phyloP scores from a whole-genome alignment of 2,329 filamentous ascomycete species.

The Penicillium sp. region DNA sequence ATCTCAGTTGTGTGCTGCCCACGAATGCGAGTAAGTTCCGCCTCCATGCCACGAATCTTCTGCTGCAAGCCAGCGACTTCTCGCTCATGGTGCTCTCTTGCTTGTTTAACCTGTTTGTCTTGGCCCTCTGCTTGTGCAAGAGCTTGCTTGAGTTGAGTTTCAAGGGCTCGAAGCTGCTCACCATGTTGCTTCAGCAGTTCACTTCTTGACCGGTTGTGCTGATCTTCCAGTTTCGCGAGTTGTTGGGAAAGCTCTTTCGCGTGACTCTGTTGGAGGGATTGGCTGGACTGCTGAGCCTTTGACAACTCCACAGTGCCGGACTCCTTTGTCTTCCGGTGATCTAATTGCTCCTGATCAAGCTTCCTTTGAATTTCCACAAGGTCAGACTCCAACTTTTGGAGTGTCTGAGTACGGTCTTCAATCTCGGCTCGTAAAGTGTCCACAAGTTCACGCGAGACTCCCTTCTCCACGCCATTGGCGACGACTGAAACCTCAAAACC shows the following conservation, averaged over 20 bases:
- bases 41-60: slow-evolving; percentile 62
- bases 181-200: slow-evolving; percentile 46
- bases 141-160: slow-evolving; percentile 50
- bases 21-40: slow-evolving; percentile 50
- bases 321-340: slow-evolving; percentile 68
- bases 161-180: slow-evolving; percentile 50
- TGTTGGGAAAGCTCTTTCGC: slow-evolving; percentile 62
- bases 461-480: slow-evolving; percentile 78
- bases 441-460: slow-evolving; percentile 89
- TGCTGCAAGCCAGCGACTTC: slow-evolving; percentile 65
- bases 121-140: slow-evolving; percentile 43
- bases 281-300: slow-evolving; percentile 66
- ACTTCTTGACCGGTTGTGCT: slow-evolving; percentile 46
- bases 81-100: slow-evolving; percentile 53
- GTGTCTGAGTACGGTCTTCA: slow-evolving; percentile 66
- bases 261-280: slow-evolving; percentile 69
- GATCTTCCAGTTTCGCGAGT: slow-evolving; percentile 43
- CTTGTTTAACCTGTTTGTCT: slow-evolving; percentile 27
- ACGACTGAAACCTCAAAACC: slow-evolving; percentile 81
- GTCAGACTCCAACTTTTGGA: slow-evolving; percentile 60
- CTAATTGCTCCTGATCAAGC: slow-evolving; percentile 69
- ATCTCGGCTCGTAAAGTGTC: slow-evolving; percentile 79
- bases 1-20: slow-evolving; percentile 56
- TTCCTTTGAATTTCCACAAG: slow-evolving; percentile 57
- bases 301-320: slow-evolving; percentile 55